A percentile compares a stretch with the other conserved stretches of the same genome.
Conservation (phyloP, 495 filamentous ascomycete genomes). For the Penicilliopsis zonata region DNA sequence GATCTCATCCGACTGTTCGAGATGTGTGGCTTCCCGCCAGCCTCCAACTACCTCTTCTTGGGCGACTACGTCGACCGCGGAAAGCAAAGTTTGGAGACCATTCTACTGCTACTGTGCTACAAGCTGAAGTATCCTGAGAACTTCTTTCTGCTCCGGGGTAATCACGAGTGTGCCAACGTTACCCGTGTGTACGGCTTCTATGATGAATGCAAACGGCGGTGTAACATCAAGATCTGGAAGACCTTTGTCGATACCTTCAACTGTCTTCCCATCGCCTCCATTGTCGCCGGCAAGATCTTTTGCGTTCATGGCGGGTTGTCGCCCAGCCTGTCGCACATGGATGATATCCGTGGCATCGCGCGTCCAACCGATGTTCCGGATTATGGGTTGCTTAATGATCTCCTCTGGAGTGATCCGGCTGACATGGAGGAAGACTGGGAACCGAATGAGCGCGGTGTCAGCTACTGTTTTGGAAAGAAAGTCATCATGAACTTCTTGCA, state of each 20-base stretch:
- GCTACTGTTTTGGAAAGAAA: slow-evolving; percentile 97
- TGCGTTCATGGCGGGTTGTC: slow-evolving; percentile 96
- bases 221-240: slow-evolving; percentile 99
- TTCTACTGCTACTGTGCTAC: slow-evolving; percentile 90
- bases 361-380: slow-evolving; percentile 96
- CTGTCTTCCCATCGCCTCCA: slow-evolving; percentile 85
- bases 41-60: slow-evolving; percentile 88
- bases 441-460: slow-evolving; percentile 91
- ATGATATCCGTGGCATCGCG: slow-evolving; percentile 93
- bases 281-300: slow-evolving; percentile 97
- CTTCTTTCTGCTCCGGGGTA: slow-evolving; percentile 93
- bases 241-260: slow-evolving; percentile 98
- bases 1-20: slow-evolving; percentile 97
- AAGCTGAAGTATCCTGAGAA: slow-evolving; percentile 99
- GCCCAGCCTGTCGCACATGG: slow-evolving; percentile 88
- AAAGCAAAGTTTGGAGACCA: slow-evolving; percentile 95
- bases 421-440: slow-evolving; percentile 99
- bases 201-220: slow-evolving; percentile 95
- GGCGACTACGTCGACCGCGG: slow-evolving; percentile 97
- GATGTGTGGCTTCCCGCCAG: slow-evolving; percentile 96
- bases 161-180: slow-evolving; percentile 98
- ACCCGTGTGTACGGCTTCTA: slow-evolving; percentile 98
- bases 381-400: slow-evolving; percentile 90
- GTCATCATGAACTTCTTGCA: slow-evolving; percentile 96
- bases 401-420: slow-evolving; percentile 95